Percentiles rank a stretch among this genome's conserved stretches.
phyloP scores from a whole-genome alignment of 108 stramenopile species.

The Fragilaria crotonensis region DNA sequence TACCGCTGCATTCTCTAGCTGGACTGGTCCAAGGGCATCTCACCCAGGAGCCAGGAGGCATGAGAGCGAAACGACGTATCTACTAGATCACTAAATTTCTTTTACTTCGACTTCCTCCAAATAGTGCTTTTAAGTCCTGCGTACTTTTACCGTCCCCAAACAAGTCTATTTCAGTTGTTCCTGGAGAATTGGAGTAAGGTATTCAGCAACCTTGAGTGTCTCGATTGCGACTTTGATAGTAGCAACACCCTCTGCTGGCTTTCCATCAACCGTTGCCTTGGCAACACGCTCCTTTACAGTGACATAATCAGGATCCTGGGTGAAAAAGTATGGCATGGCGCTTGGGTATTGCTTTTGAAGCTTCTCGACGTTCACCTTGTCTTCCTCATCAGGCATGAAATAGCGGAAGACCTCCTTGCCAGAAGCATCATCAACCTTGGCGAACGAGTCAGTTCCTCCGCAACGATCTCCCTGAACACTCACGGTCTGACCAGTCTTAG shows the following conservation, averaged over 20 bases:
- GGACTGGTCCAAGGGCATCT: not conserved
- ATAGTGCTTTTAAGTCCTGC: too few species aligned
- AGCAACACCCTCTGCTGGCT: conserved; percentile 73
- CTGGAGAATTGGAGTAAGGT: conserved; percentile 66
- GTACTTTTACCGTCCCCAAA: too few species aligned
- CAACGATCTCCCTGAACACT: conserved; percentile 82
- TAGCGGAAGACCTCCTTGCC: conserved; percentile 83
- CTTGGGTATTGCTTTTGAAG: conserved; percentile 71
- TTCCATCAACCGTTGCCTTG: conserved; percentile 60
- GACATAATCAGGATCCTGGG: conserved; percentile 86
- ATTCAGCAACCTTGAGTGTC: conserved; percentile 87
- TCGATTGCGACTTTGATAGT: conserved; percentile 83
- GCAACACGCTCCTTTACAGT: conserved; percentile 88
- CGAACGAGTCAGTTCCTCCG: conserved; percentile 76
- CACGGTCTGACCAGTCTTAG: conserved; percentile 85
- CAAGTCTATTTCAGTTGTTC: conserved; percentile 76
- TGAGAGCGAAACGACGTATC: too few species aligned
- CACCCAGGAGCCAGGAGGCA: too few species aligned
- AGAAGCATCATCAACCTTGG: conserved; percentile 59
- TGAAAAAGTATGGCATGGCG: conserved; percentile 90
- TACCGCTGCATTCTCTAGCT: not conserved
- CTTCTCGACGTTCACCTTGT: conserved; percentile 56
- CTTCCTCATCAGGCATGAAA: conserved; percentile 87
- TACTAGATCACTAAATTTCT: too few species aligned
- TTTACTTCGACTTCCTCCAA: too few species aligned